phyloP scores from a whole-genome alignment of 2,329 filamentous ascomycete genomes.

The Colletotrichum caudatum region DNA sequence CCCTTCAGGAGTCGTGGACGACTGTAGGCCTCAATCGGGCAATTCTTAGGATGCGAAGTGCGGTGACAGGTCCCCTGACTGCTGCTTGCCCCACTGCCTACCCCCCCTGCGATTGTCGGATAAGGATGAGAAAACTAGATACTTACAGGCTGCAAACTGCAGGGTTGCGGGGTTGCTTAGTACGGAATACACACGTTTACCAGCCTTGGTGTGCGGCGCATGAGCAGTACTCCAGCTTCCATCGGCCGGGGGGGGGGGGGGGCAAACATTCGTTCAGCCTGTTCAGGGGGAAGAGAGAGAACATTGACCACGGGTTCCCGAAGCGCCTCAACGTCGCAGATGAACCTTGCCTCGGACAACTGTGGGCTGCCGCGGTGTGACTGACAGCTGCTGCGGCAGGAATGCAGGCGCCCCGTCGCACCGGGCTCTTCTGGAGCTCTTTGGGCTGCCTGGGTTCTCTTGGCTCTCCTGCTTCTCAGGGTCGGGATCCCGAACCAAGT shows the following conservation, averaged over 20 bases:
- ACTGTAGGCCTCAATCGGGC: background rate
- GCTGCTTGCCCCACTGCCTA: too few relatives aligned
- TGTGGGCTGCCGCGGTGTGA: conserved; percentile 13
- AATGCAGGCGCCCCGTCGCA: conserved; percentile 29
- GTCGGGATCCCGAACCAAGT: background rate
- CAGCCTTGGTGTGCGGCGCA: background rate
- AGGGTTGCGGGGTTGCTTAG: background rate
- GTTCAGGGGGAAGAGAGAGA: background rate
- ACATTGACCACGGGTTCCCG: background rate
- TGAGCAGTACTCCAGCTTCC: background rate
- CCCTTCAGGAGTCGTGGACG: background rate
- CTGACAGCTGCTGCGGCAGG: conserved; percentile 34
- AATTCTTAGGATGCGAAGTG: background rate
- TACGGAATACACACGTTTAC: background rate
- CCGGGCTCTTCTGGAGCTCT: background rate
- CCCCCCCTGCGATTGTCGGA: background rate
- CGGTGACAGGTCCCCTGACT: background rate
- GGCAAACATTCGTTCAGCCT: background rate
- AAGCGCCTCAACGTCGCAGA: background rate
- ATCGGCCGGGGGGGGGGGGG: background rate
- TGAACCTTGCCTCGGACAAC: background rate
- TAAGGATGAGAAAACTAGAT: background rate
- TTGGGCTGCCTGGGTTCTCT: background rate
- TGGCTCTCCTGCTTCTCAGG: background rate
- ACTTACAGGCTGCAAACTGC: background rate